These are phyloP conservation scores for Pythium rhizo-oryzae DNA, from an alignment of 352 stramenopile genomes.

Conservation along the genomic window DNA sequence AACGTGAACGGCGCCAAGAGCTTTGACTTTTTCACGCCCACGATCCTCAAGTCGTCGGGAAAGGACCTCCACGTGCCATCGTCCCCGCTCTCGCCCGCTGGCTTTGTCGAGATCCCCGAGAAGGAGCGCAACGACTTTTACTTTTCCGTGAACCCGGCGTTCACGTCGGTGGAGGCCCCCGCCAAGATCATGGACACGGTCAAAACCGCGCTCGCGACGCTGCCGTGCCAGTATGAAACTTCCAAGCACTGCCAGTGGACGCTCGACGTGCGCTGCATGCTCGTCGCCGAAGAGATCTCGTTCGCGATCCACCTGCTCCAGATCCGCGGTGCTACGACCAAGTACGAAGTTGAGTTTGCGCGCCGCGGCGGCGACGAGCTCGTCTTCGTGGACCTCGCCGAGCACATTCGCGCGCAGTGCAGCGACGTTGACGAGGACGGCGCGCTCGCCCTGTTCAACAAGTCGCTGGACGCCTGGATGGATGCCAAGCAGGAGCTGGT, in stretches of 20 bases:
- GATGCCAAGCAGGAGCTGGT: constrained; percentile 54
- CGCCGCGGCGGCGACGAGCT: constrained; percentile 54
- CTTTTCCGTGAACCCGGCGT: constrained; percentile 48
- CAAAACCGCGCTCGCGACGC: constrained; percentile 32
- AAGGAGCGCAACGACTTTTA: constrained; percentile 55
- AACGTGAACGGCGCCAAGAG: constrained; percentile 17
- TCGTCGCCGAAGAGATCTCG: constrained; percentile 67
- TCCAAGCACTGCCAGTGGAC: constrained; percentile 42
- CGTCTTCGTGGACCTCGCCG: constrained; percentile 54
- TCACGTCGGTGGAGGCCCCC: constrained; percentile 44
- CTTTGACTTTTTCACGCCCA: constrained; percentile 26
- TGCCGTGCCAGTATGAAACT: constrained; percentile 46
- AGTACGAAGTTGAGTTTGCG: constrained; percentile 67
- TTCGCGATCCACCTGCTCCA: constrained; percentile 61
- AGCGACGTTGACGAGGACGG: constrained; percentile 61
- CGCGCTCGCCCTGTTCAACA: constrained; percentile 47
- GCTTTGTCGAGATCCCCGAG: constrained; percentile 52
- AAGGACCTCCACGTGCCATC: constrained; percentile 6
- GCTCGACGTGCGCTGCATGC: constrained; percentile 53
- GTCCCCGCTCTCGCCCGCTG: constrained; percentile 55
- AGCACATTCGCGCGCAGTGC: constrained; percentile 58
- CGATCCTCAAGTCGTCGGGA: constrained; percentile 18
- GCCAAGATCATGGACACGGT: constrained; percentile 59
- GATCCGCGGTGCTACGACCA: constrained; percentile 21
- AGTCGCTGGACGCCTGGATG: constrained; percentile 56